phyloP scores from a whole-genome alignment of 257 asterid genomes.

The Solanum acaule region DNA sequence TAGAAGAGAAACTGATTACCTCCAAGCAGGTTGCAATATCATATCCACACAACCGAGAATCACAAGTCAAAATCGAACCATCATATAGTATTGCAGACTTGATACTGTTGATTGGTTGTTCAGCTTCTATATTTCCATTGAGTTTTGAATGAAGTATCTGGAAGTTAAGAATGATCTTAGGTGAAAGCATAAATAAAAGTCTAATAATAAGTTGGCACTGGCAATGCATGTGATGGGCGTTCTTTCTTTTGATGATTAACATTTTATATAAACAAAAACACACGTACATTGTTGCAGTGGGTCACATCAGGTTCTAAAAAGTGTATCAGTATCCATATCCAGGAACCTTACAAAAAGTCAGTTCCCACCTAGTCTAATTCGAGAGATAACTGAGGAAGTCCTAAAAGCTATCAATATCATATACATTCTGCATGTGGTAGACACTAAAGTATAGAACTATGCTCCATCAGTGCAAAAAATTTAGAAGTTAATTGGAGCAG shows the following conservation, averaged over 20 bases:
- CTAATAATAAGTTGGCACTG: neutral
- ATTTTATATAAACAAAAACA: neutral
- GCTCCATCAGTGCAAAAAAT: neutral
- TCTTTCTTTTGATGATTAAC: neutral
- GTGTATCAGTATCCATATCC: neutral
- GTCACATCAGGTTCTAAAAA: neutral
- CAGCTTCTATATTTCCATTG: conserved; percentile 29
- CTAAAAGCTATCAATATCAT: neutral
- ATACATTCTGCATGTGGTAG: neutral
- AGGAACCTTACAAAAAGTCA: neutral
- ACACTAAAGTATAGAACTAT: neutral
- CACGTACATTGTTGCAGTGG: neutral
- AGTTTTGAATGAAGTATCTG: conserved; percentile 79
- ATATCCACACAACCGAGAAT: conserved; percentile 57
- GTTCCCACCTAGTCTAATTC: neutral
- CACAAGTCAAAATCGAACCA: conserved; percentile 67
- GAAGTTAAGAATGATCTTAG: neutral
- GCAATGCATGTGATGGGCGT: neutral
- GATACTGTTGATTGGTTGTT: conserved; percentile 34
- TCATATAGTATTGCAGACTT: conserved; percentile 60
- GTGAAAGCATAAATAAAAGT: neutral
- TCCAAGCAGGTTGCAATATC: conserved; percentile 97
- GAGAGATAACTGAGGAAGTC: neutral
- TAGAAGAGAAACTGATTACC: conserved; percentile 33
- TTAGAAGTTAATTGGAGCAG: neutral